These are phyloP conservation scores for Metschnikowia drakensbergensis DNA, from an alignment of 805 yeast species.

Conservation along the genomic window DNA sequence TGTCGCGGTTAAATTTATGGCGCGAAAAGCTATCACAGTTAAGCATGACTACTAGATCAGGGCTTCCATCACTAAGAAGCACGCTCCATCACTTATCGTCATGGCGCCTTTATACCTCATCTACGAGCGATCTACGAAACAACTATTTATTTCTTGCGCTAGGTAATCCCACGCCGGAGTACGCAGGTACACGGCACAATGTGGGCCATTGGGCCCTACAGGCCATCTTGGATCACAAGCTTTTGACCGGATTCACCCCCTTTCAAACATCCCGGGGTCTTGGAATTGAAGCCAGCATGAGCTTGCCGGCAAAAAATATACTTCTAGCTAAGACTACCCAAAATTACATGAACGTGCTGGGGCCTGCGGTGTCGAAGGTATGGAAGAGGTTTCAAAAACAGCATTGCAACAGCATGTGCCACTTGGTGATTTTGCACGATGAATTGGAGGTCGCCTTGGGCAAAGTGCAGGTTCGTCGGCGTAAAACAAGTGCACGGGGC, in stretches of 20 bases:
- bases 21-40: background rate
- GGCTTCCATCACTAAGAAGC: background rate
- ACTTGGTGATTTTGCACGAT: constrained; percentile 67
- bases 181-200: constrained; percentile 65
- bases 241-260: constrained; percentile 34
- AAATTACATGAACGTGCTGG: constrained; percentile 69
- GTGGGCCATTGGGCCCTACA: constrained; percentile 63
- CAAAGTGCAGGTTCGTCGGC: constrained; percentile 55
- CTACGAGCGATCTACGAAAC: background rate
- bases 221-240: constrained; percentile 52
- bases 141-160: constrained; percentile 36
- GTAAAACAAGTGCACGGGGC: constrained; percentile 65
- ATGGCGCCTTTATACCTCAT: background rate
- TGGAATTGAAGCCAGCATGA: constrained; percentile 2
- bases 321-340: constrained; percentile 49
- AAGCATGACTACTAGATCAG: background rate
- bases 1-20: background rate
- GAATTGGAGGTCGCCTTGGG: constrained; percentile 71
- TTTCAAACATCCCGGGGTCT: constrained; percentile 9
- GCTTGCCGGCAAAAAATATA: constrained; percentile 14
- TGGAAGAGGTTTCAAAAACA: constrained; percentile 36
- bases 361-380: constrained; percentile 48
- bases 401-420: constrained; percentile 23
- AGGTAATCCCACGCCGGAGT: constrained; percentile 74
- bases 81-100: background rate